These are phyloP conservation scores for Trametes maxima DNA, from an alignment of 768 basidiomycete genomes.

Conservation along the genomic window DNA sequence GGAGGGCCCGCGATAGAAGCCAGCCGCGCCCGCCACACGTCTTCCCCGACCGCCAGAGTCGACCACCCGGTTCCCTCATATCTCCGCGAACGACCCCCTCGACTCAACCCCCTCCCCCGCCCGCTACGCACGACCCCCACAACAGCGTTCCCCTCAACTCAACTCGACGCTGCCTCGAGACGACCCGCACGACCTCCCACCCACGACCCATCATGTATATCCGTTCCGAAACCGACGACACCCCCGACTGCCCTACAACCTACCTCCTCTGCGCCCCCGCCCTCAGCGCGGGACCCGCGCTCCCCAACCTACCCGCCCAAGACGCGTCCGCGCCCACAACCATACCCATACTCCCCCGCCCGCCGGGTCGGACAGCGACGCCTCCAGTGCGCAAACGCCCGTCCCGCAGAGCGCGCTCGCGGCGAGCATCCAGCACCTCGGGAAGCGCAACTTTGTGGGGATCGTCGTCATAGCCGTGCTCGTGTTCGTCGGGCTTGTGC, in stretches of 20 bases:
- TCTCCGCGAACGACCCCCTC: background rate
- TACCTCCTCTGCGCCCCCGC: constrained; percentile 17
- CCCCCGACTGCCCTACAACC: constrained; percentile 6
- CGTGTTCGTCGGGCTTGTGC: constrained; percentile 28
- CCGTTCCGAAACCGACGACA: background rate
- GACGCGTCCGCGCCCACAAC: constrained; percentile 1
- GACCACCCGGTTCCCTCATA: background rate
- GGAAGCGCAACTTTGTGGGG: constrained; percentile 29
- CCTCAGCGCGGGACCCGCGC: constrained; percentile 25
- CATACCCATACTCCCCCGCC: constrained; percentile 3
- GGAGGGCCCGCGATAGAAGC: background rate
- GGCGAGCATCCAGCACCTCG: constrained; percentile 12
- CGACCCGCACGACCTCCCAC: constrained; percentile 1
- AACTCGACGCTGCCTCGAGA: background rate
- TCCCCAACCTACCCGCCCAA: constrained; percentile 10
- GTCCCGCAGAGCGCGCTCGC: constrained; percentile 15
- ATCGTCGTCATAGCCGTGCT: constrained; percentile 31
- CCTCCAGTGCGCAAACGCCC: background rate
- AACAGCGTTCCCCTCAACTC: background rate
- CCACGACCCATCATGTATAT: constrained; percentile 15
- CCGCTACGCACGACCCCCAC: background rate
- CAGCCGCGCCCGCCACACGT: constrained; percentile 1
- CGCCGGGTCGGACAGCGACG: background rate
- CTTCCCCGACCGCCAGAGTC: background rate
- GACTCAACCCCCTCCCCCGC: background rate